Percentiles rank a stretch among this genome's conserved stretches.
Evolutionary conservation across 2,329 filamentous ascomycete species (phyloP).

Genomic region (Fusarium sp.): DNA sequence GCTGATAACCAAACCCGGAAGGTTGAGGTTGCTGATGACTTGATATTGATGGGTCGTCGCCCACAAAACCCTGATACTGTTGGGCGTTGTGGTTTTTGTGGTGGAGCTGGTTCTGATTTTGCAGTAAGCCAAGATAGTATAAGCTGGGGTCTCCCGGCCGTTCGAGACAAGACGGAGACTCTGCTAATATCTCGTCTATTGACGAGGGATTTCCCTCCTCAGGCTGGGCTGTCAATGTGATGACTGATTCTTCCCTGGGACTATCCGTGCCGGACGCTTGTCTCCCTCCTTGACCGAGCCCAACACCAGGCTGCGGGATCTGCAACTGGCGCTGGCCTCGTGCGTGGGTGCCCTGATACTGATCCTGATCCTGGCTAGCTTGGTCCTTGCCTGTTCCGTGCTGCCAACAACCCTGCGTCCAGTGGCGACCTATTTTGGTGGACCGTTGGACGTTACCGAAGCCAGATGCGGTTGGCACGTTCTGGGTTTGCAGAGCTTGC

Average conservation of each 20-base stretch:
- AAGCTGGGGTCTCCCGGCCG: conserved; percentile 28
- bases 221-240: conserved; percentile 11
- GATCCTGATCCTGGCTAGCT: conserved; percentile 33
- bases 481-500: conserved; percentile 29
- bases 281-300: conserved; percentile 44
- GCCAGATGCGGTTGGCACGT: conserved; percentile 41
- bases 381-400: conserved; percentile 32
- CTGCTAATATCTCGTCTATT: conserved; percentile 27
- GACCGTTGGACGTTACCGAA: conserved; percentile 43
- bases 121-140: conserved; percentile 35
- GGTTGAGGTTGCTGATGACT: conserved; percentile 22
- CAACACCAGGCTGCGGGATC: conserved; percentile 43
- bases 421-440: conserved; percentile 42
- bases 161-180: conserved; percentile 29
- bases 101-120: conserved; percentile 37
- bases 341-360: conserved; percentile 43
- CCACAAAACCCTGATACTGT: conserved; percentile 29
- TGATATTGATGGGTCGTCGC: conserved; percentile 23
- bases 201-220: conserved; percentile 19
- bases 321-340: conserved; percentile 42
- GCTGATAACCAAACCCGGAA: conserved; percentile 24
- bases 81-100: conserved; percentile 15
- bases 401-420: conserved; percentile 35
- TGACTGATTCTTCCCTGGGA: conserved; percentile 25
- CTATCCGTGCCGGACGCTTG: conserved; percentile 32